Percentiles rank a stretch among this genome's conserved stretches.
phyloP scores from a whole-genome alignment of 352 stramenopile genomes.

The Elongisporangium undulatum region DNA sequence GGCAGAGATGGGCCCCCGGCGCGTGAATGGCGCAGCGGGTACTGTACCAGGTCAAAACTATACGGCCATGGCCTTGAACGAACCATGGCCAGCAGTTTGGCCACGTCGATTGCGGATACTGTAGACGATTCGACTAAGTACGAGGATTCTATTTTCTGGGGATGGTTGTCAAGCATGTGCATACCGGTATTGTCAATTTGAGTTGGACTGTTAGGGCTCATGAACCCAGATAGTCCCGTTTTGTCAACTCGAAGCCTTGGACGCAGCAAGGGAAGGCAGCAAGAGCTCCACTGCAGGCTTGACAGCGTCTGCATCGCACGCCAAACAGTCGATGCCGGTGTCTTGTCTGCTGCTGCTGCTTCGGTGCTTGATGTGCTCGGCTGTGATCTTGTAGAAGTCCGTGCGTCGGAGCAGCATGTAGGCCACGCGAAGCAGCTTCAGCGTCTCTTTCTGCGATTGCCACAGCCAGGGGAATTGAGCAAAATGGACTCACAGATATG shows the following conservation, averaged over 20 bases:
- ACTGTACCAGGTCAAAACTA: neutral
- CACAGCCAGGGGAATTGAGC: neutral
- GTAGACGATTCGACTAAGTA: neutral
- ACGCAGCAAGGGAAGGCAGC: neutral
- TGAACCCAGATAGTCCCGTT: neutral
- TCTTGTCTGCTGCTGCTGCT: neutral
- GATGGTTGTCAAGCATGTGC: neutral
- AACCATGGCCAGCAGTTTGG: neutral
- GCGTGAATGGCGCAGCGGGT: neutral
- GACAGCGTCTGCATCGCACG: neutral
- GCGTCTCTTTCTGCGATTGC: slow-evolving; percentile 29
- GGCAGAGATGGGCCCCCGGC: neutral
- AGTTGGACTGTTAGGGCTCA: neutral
- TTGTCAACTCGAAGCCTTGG: neutral
- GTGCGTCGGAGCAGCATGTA: slow-evolving; percentile 48
- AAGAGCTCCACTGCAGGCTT: neutral
- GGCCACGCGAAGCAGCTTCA: slow-evolving; percentile 38
- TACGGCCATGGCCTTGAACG: neutral
- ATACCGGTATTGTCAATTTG: neutral
- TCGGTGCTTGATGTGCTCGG: slow-evolving; percentile 29
- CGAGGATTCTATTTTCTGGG: neutral
- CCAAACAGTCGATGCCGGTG: neutral
- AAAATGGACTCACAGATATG: neutral
- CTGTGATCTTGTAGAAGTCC: slow-evolving; percentile 37
- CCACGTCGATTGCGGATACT: neutral